Conservation (phyloP, 305 asterid genomes). For the Stenogyne calaminthoides region DNA sequence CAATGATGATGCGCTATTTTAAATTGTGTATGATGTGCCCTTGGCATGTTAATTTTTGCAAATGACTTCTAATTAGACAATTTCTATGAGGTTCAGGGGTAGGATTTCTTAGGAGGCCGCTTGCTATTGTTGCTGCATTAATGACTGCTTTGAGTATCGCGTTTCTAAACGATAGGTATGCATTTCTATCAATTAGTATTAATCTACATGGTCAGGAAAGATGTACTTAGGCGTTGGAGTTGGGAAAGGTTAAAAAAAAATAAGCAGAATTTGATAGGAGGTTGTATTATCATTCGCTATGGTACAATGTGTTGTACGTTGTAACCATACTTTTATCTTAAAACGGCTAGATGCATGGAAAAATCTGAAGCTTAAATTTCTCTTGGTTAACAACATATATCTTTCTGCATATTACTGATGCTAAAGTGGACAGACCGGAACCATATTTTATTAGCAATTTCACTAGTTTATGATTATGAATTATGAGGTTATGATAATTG, state of each 20-base stretch:
- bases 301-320: neutral
- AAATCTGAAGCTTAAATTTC: neutral
- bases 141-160: slow-evolving; percentile 75
- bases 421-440: neutral
- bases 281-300: neutral
- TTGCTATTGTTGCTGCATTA: slow-evolving; percentile 83
- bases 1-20: neutral
- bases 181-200: neutral
- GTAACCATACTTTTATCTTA: neutral
- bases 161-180: slow-evolving; percentile 82
- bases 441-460: neutral
- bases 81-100: slow-evolving; percentile 55
- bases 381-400: slow-evolving; percentile 1
- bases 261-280: neutral
- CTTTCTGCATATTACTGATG: neutral
- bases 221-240: slow-evolving; percentile 8
- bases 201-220: neutral
- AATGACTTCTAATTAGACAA: slow-evolving; percentile 13
- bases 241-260: neutral
- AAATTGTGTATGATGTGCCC: neutral
- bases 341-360: neutral
- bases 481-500: neutral
- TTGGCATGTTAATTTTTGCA: neutral
- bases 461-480: neutral
- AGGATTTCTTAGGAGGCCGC: slow-evolving; percentile 82